Conservation (phyloP, 2,329 filamentous ascomycete species). For the Pseudopyricularia cyperi region DNA sequence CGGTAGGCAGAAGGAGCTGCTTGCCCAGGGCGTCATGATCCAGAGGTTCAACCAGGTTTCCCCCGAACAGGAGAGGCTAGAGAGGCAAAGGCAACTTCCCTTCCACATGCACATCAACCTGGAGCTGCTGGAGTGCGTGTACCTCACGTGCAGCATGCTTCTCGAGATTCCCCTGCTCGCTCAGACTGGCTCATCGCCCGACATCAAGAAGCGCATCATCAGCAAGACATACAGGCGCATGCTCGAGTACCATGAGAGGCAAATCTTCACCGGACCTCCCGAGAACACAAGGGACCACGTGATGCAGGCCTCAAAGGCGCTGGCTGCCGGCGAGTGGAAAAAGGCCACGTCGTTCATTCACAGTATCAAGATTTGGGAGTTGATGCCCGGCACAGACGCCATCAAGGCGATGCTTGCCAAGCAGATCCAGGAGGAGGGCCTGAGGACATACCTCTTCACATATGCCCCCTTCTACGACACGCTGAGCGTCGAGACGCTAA, state of each 20-base stretch:
- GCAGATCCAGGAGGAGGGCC: slow-evolving; percentile 97
- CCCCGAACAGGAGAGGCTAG: slow-evolving; percentile 92
- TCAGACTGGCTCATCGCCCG: slow-evolving; percentile 90
- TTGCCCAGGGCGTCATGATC: slow-evolving; percentile 96
- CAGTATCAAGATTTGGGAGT: slow-evolving; percentile 98
- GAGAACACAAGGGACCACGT: slow-evolving; percentile 99
- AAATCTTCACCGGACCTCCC: slow-evolving; percentile 95
- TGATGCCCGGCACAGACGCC: slow-evolving; percentile 83
- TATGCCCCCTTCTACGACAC: slow-evolving; percentile 99
- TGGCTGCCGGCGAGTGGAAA: slow-evolving; percentile 97
- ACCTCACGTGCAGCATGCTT: slow-evolving; percentile 98
- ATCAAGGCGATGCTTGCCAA: slow-evolving; percentile 96
- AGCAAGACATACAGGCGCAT: slow-evolving; percentile 99
- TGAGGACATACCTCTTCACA: slow-evolving; percentile 97
- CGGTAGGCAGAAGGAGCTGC: slow-evolving; percentile 91
- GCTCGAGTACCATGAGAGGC: slow-evolving; percentile 98
- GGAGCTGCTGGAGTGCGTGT: slow-evolving; percentile 94
- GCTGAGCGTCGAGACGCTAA: slow-evolving; percentile 71
- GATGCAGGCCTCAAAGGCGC: slow-evolving; percentile 96
- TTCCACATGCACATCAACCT: slow-evolving; percentile 99
- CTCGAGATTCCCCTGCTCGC: slow-evolving; percentile 95
- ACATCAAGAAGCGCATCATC: slow-evolving; percentile 94
- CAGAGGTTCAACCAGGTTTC: slow-evolving; percentile 94
- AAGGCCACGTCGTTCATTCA: slow-evolving; percentile 88
- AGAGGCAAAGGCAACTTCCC: slow-evolving; percentile 92